Conservation (phyloP, 805 yeast genomes). For the Metschnikowia lochheadii region DNA sequence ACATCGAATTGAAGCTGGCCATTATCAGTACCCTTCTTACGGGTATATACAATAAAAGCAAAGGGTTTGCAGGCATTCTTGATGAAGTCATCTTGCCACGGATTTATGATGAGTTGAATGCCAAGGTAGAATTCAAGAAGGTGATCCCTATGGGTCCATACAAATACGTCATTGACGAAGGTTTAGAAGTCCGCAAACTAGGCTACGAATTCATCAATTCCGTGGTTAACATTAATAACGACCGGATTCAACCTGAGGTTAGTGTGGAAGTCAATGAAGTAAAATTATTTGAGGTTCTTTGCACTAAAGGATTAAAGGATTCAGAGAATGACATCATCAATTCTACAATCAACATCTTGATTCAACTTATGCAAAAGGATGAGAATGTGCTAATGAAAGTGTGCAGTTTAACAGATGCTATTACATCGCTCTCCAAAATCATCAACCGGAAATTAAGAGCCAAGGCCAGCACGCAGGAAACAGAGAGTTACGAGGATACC, state of each 20-base stretch:
- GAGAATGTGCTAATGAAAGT: constrained; percentile 26
- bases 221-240: constrained; percentile 32
- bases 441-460: constrained; percentile 49
- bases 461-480: constrained; percentile 64
- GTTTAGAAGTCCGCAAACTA: constrained; percentile 66
- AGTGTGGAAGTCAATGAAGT: constrained; percentile 24
- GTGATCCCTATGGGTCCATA: constrained; percentile 82
- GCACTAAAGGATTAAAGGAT: constrained; percentile 53
- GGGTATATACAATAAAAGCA: constrained; percentile 54
- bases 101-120: constrained; percentile 50
- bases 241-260: constrained; percentile 3
- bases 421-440: constrained; percentile 32
- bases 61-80: constrained; percentile 42
- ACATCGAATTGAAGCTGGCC: constrained; percentile 55
- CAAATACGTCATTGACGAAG: constrained; percentile 77
- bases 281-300: constrained; percentile 39
- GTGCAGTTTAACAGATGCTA: constrained; percentile 27
- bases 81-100: constrained; percentile 43
- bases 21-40: constrained; percentile 56
- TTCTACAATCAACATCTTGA: constrained; percentile 42
- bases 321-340: constrained; percentile 57
- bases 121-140: constrained; percentile 55
- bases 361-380: constrained; percentile 26
- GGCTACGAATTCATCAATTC: constrained; percentile 68
- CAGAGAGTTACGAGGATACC: constrained; percentile 52